phyloP scores from a whole-genome alignment of 2,329 filamentous ascomycete species.

The Parascedosporium putredinis region DNA sequence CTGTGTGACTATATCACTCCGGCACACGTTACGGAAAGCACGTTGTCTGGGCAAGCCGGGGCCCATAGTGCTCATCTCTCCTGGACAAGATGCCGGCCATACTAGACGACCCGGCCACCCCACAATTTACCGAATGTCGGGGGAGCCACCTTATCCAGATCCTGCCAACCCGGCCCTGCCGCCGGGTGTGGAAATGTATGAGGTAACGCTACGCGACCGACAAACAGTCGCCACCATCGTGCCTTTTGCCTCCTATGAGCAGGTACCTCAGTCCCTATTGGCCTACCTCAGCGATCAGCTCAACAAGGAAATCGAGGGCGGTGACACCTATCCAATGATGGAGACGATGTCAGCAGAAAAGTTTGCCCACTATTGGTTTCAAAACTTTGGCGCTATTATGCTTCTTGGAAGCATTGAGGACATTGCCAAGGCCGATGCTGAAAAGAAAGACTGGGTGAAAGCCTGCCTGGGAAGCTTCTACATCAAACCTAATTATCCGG shows the following conservation, averaged over 20 bases:
- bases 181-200: conserved; percentile 56
- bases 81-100: conserved; percentile 57
- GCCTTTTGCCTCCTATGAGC: conserved; percentile 65
- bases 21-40: background rate
- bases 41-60: background rate
- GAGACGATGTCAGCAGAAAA: conserved; percentile 62
- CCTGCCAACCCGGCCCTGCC: conserved; percentile 54
- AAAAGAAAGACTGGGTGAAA: conserved; percentile 66
- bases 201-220: conserved; percentile 74
- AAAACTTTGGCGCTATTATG: conserved; percentile 84
- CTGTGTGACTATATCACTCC: background rate
- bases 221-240: conserved; percentile 76
- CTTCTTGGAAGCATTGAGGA: conserved; percentile 64
- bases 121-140: conserved; percentile 60
- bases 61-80: conserved; percentile 8
- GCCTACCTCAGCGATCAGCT: conserved; percentile 73
- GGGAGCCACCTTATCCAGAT: conserved; percentile 53
- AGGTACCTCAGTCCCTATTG: conserved; percentile 67
- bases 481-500: conserved; percentile 89
- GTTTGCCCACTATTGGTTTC: conserved; percentile 82
- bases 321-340: conserved; percentile 85
- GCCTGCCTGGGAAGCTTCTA: conserved; percentile 85
- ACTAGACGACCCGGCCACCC: conserved; percentile 64
- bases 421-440: conserved; percentile 20
- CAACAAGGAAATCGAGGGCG: conserved; percentile 83